These are phyloP conservation scores for Xylariomycetidae sp. DNA, from an alignment of 2,329 filamentous ascomycete species.

Conservation along the genomic window DNA sequence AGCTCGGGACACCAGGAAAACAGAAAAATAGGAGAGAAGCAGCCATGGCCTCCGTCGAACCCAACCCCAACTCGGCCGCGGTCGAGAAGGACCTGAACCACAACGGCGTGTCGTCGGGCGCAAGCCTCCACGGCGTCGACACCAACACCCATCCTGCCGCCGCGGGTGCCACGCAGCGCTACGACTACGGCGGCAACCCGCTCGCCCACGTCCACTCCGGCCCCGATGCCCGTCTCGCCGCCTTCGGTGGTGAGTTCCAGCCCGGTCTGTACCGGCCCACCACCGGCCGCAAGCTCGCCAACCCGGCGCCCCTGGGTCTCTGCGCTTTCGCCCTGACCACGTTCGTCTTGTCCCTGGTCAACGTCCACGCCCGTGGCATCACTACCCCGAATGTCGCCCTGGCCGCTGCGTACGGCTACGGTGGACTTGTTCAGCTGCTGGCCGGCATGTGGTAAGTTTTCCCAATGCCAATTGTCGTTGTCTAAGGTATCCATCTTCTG, in stretches of 20 bases:
- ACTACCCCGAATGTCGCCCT: constrained; percentile 60
- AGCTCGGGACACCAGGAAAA: too few relatives aligned
- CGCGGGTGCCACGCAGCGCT: constrained; percentile 22
- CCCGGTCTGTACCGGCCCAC: constrained; percentile 59
- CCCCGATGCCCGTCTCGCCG: constrained; percentile 37
- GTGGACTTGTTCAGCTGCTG: constrained; percentile 70
- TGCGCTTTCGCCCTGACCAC: constrained; percentile 77
- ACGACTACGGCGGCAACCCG: constrained; percentile 35
- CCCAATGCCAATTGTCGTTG: too few relatives aligned
- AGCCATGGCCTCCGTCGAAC: constrained; percentile 17
- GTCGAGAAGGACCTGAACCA: constrained; percentile 17
- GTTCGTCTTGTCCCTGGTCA: constrained; percentile 71
- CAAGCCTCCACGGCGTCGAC: constrained; percentile 12
- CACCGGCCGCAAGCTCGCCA: constrained; percentile 68
- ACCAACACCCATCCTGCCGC: too few relatives aligned
- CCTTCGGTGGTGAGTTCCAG: constrained; percentile 69
- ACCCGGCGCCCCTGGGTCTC: constrained; percentile 72
- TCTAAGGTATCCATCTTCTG: too few relatives aligned
- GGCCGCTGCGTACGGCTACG: constrained; percentile 66
- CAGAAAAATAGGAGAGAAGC: not conserved
- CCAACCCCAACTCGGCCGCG: constrained; percentile 5
- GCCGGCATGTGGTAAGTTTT: constrained; percentile 79
- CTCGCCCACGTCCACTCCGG: constrained; percentile 30
- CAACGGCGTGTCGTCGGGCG: constrained; percentile 9
- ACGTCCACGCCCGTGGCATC: constrained; percentile 59